These are phyloP conservation scores for Diaporthe ampelina DNA, from an alignment of 2,329 filamentous ascomycete genomes.

Conservation along the genomic window DNA sequence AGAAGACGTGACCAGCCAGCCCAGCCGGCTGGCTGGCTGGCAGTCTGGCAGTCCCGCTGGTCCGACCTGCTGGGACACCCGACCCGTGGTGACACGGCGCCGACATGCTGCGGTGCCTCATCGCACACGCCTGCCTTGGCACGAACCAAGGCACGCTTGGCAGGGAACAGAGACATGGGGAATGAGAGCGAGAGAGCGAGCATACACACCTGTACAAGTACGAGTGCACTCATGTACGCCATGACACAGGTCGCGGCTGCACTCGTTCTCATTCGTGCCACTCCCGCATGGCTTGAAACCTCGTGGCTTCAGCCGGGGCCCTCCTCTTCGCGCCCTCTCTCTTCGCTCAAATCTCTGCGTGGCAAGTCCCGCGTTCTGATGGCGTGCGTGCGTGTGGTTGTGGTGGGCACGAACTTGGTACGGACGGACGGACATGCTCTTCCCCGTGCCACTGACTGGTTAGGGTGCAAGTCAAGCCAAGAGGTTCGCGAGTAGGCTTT, in stretches of 20 bases:
- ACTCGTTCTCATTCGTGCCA: background rate
- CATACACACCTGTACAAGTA: too few relatives aligned
- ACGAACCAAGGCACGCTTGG: background rate
- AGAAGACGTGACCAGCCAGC: background rate
- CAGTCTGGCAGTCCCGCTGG: background rate
- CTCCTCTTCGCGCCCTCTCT: background rate
- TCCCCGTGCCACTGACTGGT: background rate
- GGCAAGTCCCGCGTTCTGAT: background rate
- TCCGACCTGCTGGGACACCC: conserved; percentile 11
- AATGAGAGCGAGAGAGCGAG: background rate
- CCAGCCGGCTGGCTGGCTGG: background rate
- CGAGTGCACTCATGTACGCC: background rate
- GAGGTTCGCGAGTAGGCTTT: background rate
- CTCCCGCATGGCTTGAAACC: conserved; percentile 1
- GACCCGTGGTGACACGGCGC: background rate
- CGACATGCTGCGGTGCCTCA: conserved; percentile 7
- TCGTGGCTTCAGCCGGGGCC: background rate
- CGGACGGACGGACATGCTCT: background rate
- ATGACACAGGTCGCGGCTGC: background rate
- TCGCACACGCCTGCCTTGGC: conserved; percentile 1
- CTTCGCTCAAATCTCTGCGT: background rate
- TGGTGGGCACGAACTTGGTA: background rate
- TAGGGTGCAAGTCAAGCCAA: background rate
- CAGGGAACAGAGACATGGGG: background rate
- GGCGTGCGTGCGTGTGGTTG: background rate